phyloP scores from a whole-genome alignment of 176 grass and related monocot species.

The Oryza officinalis region DNA sequence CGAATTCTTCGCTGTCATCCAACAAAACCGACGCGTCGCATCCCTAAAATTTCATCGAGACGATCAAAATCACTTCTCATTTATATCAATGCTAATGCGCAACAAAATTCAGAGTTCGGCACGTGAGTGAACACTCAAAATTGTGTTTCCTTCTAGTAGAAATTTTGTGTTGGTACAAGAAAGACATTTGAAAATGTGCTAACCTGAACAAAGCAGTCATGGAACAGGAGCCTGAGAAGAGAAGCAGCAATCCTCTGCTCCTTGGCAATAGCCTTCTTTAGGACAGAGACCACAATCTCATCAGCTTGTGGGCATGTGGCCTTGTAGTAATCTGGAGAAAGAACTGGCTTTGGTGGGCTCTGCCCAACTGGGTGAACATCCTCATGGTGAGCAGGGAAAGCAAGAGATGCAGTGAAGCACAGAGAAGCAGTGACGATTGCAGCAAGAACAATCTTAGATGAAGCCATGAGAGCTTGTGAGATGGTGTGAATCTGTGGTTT shows the following conservation, averaged over 20 bases:
- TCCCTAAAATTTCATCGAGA: constrained; percentile 51
- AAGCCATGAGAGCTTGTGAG: constrained; percentile 48
- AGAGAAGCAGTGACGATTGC: constrained; percentile 39
- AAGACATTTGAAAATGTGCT: background rate
- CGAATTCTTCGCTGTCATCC: constrained; percentile 54
- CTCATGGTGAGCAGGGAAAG: constrained; percentile 53
- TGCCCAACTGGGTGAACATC: constrained; percentile 33
- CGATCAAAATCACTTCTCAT: background rate
- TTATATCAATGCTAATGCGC: background rate
- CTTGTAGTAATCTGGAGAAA: constrained; percentile 65
- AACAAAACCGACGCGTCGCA: constrained; percentile 77
- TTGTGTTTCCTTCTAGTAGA: background rate
- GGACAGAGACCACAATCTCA: constrained; percentile 63
- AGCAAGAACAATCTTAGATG: constrained; percentile 45
- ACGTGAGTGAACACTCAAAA: background rate
- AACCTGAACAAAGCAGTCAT: constrained; percentile 89
- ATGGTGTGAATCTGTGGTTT: background rate
- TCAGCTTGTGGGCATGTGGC: constrained; percentile 69
- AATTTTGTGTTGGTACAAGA: background rate
- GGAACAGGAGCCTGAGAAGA: constrained; percentile 76
- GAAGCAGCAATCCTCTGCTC: constrained; percentile 65
- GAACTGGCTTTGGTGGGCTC: constrained; percentile 33
- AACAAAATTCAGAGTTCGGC: background rate
- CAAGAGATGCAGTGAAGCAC: constrained; percentile 45
- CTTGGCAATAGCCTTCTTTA: constrained; percentile 63